Evolutionary conservation across 345 rosid genomes (phyloP), one percentile per base, ranked within the genome.

Genomic region (Noccaea bulbosa): DNA sequence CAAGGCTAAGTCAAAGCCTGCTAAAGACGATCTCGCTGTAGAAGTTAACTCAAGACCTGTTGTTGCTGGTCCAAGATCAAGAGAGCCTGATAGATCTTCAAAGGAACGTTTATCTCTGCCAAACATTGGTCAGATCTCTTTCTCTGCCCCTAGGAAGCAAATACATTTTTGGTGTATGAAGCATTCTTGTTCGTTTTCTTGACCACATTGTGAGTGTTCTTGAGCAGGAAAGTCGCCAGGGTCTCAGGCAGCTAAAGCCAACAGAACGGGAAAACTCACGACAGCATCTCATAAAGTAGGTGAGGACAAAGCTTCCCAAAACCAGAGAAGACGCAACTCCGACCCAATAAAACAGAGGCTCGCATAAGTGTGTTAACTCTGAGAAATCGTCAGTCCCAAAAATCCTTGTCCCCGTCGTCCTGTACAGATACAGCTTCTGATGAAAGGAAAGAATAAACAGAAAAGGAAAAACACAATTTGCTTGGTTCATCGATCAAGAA

Each of bases 41-140:
- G 91, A 83, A 78, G 81, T 78, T 62, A 81, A 71, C 76, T 82
- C 86, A 71, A 80, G 54, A 69, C 81, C 88, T 44, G 79, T 75
- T 34, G 34, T 73, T 34, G 32, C 65, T 76, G 78, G 64, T 79
- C 60, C 84, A 72, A 83, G 91, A 75, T 39, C 83, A 43, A 61
- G 69, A 35, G 84, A 75, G 65, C 59, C 81, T 15, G 83, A 78
- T 72, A 86, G 86, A 76, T 86, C 70, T 30, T 72, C 74, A 46
- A 90, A 78, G 79, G 88, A 85, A 84, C 85, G 91, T 35, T 62
- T 87, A 44, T 95, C 97, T 73, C 81, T 95, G 38, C 91, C 96
- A 43, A 90, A 74, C 77, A 81, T 22, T 38, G 90, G 97, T 92
- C 62, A 75, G 82, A 58, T 67, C 69, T 62, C 39, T 35, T 22